Conservation (phyloP, 148 eudicot species). For the Silene latifolia region DNA sequence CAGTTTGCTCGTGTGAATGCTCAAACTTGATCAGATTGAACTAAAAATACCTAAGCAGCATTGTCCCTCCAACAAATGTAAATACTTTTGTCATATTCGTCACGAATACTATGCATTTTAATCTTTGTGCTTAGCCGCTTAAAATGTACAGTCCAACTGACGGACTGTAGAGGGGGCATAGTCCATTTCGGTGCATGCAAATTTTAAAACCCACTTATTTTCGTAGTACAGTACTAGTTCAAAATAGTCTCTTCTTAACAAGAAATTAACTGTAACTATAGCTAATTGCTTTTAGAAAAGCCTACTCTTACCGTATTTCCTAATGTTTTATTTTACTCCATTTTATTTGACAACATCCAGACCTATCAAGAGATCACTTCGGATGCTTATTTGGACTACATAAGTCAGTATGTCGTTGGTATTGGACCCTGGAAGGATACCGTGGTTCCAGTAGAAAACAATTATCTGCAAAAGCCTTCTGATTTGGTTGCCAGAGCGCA, state of each 20-base stretch:
- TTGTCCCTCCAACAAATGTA: no score
- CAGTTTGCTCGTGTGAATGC: no score
- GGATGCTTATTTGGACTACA: conserved; percentile 71
- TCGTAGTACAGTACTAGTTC: no score
- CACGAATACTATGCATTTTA: no score
- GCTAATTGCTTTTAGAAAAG: background rate
- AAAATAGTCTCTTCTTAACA: no score
- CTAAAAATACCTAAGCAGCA: no score
- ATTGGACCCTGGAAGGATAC: conserved; percentile 99
- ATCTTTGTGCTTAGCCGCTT: no score
- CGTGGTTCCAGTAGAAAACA: conserved; percentile 57
- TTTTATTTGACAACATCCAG: conserved; percentile 36
- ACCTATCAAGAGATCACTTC: conserved; percentile 86
- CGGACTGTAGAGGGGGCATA: background rate
- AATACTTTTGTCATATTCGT: no score
- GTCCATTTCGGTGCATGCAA: no score
- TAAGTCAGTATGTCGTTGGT: conserved; percentile 72
- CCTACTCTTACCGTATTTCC: background rate
- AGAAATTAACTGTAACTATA: background rate
- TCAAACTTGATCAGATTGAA: no score
- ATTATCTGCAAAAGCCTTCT: conserved; percentile 69
- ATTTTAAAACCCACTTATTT: no score
- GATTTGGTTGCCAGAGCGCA: conserved; percentile 97
- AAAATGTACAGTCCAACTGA: no score
- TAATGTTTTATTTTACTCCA: background rate